phyloP scores from a whole-genome alignment of 1,284 basidiomycete species.

The Ceratobasidium papillatum region DNA sequence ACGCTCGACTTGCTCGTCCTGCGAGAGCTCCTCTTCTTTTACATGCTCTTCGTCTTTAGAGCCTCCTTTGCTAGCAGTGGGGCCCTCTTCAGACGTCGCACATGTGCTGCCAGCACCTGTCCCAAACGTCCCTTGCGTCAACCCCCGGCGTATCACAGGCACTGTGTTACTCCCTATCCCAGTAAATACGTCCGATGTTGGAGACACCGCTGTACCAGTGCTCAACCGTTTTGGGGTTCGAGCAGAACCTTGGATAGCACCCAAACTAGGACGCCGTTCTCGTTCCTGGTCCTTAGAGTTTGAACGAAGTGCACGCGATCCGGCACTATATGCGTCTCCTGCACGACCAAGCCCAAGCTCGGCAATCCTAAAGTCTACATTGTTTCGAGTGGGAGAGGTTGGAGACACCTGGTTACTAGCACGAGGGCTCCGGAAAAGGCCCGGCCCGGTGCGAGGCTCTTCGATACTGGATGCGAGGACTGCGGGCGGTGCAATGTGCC shows the following conservation, averaged over 20 bases:
- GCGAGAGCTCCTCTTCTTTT: slow-evolving; percentile 8
- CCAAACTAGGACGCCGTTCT: background rate
- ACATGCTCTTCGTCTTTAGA: background rate
- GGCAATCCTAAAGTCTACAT: slow-evolving; percentile 9
- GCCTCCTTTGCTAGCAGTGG: background rate
- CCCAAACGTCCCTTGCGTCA: slow-evolving; percentile 35
- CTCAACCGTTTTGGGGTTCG: slow-evolving; percentile 4
- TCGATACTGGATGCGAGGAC: slow-evolving; percentile 28
- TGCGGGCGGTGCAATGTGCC: slow-evolving; percentile 35
- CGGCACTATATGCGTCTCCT: slow-evolving; percentile 35
- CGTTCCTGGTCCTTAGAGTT: background rate
- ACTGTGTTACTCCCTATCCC: background rate
- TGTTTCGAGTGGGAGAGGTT: background rate
- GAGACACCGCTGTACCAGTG: slow-evolving; percentile 6
- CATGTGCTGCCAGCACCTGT: background rate
- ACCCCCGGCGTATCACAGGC: slow-evolving; percentile 12
- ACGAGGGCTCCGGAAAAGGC: background rate
- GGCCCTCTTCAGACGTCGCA: slow-evolving; percentile 16
- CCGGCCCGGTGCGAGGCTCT: background rate
- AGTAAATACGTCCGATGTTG: slow-evolving; percentile 2
- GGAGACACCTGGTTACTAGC: background rate
- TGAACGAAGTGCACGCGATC: slow-evolving; percentile 9
- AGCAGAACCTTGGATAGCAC: background rate
- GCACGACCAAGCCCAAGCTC: slow-evolving; percentile 9
- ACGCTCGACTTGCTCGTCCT: slow-evolving; percentile 13